These are phyloP conservation scores for Rhododendron mucronatum DNA, from an alignment of 148 eudicot genomes.

Conservation along the genomic window DNA sequence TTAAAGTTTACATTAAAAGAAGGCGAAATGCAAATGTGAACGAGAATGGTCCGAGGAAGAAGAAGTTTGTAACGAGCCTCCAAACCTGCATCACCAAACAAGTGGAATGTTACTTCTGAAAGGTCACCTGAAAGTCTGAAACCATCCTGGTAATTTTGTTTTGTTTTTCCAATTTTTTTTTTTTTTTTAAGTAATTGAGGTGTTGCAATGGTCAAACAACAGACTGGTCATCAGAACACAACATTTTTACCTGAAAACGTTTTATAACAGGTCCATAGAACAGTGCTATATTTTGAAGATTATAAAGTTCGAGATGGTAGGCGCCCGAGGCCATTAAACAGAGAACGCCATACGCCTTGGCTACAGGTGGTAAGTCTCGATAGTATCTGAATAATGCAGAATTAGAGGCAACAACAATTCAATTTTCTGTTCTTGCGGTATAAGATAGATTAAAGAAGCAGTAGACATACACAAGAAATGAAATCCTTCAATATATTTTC, in stretches of 20 bases:
- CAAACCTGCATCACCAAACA: constrained; percentile 29
- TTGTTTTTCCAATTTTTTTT: not conserved
- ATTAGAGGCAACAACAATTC: not conserved
- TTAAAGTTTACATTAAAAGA: constrained; percentile 26
- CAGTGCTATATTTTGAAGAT: constrained; percentile 4
- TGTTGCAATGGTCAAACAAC: not conserved
- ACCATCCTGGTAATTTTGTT: not conserved
- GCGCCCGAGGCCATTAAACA: constrained; percentile 29
- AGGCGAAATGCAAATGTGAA: constrained; percentile 28
- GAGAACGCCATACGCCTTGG: constrained; percentile 32
- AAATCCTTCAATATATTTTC: too few species aligned
- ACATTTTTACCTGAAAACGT: constrained; percentile 27
- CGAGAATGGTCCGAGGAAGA: constrained; percentile 36
- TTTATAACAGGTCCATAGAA: constrained; percentile 22
- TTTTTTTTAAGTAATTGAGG: not conserved
- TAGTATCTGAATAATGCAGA: constrained; percentile 26
- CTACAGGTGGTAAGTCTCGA: constrained; percentile 28
- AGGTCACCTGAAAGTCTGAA: not conserved
- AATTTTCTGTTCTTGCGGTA: too few species aligned
- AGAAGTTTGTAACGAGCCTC: constrained; percentile 43
- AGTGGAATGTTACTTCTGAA: too few species aligned
- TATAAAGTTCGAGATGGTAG: constrained; percentile 14
- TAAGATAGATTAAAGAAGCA: not conserved
- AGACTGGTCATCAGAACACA: not conserved
- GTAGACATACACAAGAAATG: too few species aligned